Evolutionary conservation across 1,284 basidiomycete genomes (phyloP).

Genomic region (Rugosomyces carneus): DNA sequence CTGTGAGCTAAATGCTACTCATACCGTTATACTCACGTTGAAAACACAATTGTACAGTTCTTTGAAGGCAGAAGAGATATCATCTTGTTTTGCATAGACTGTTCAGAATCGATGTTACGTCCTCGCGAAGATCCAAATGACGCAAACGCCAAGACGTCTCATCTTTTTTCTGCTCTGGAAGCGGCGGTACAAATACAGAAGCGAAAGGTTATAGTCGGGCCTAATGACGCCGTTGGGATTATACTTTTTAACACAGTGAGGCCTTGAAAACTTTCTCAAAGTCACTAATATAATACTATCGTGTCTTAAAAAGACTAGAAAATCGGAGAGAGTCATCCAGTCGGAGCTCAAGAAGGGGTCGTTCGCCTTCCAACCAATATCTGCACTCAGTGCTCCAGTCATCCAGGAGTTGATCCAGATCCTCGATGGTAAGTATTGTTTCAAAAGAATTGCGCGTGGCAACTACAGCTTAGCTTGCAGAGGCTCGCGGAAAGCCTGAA

Average conservation of each 20-base stretch:
- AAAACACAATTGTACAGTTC: conserved; percentile 47
- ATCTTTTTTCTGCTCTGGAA: conserved; percentile 68
- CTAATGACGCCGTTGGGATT: conserved; percentile 85
- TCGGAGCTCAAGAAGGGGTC: conserved; percentile 74
- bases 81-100: conserved; percentile 91
- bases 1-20: conserved; percentile 36
- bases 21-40: not conserved
- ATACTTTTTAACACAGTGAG: conserved; percentile 90
- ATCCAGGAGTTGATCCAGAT: conserved; percentile 71
- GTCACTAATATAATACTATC: too few relatives aligned
- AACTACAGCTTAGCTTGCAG: conserved; percentile 26
- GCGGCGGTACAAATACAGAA: conserved; percentile 83
- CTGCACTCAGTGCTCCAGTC: conserved; percentile 72
- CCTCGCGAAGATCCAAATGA: conserved; percentile 58
- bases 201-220: conserved; percentile 83
- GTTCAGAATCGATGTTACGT: conserved; percentile 82
- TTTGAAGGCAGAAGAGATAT: conserved; percentile 76
- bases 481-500: conserved; percentile 50
- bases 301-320: conserved; percentile 35
- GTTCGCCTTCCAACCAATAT: conserved; percentile 71
- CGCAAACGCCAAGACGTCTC: conserved; percentile 57
- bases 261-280: too few relatives aligned
- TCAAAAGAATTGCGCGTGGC: not conserved
- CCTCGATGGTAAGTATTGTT: conserved; percentile 51
- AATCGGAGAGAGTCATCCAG: conserved; percentile 43